phyloP scores from a whole-genome alignment of 2,329 filamentous ascomycete genomes.

The Fusarium illudens region DNA sequence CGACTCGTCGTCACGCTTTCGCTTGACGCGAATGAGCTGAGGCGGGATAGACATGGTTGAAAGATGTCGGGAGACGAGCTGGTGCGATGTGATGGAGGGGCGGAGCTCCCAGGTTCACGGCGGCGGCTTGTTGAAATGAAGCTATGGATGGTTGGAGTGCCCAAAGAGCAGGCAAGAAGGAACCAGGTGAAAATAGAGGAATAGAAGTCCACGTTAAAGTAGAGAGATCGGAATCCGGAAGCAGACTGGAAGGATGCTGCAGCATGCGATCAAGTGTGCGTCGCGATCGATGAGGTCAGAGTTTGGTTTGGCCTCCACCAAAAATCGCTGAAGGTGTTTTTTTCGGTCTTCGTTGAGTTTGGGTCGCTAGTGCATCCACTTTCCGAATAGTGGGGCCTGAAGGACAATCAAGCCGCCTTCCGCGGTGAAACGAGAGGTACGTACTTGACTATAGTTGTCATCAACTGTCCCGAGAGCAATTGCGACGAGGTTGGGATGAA shows the following conservation, averaged over 20 bases:
- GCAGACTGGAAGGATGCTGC: neutral
- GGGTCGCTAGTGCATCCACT: constrained; percentile 14
- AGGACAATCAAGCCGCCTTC: neutral
- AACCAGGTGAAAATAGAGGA: neutral
- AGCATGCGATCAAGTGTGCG: constrained; percentile 1
- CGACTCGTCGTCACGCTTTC: constrained; percentile 63
- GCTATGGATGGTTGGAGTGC: neutral
- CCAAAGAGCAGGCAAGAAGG: neutral
- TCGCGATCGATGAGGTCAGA: constrained; percentile 32
- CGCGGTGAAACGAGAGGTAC: neutral
- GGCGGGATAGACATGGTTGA: constrained; percentile 64
- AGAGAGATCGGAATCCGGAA: neutral
- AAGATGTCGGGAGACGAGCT: neutral
- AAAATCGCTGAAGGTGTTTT: constrained; percentile 4
- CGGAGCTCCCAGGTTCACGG: neutral
- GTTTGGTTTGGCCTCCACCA: constrained; percentile 2
- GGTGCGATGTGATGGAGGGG: neutral
- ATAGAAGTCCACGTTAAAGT: neutral
- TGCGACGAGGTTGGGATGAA: too few species aligned
- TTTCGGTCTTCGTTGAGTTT: neutral
- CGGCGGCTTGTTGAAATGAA: neutral
- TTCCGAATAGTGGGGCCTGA: constrained; percentile 11
- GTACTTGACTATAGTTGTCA: too few species aligned
- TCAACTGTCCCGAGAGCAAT: too few species aligned
- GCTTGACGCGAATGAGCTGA: constrained; percentile 68